phyloP scores from a whole-genome alignment of 2,329 filamentous ascomycete species.

The Drechslera avenae region DNA sequence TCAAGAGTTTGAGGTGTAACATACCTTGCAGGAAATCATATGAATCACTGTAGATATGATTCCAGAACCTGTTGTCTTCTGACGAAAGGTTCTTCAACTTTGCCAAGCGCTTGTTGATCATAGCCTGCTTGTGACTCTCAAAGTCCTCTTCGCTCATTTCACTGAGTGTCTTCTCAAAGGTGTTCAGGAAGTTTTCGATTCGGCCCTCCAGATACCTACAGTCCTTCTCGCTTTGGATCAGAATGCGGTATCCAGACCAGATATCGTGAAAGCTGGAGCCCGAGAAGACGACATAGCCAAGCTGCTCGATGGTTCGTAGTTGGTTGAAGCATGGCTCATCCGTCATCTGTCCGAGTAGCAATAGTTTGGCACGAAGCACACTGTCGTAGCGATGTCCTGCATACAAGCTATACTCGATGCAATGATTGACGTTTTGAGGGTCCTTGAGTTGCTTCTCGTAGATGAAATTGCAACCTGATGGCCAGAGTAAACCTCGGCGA shows the following conservation, averaged over 20 bases:
- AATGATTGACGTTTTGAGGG: conserved; percentile 75
- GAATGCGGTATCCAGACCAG: conserved; percentile 77
- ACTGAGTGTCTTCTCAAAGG: conserved; percentile 68
- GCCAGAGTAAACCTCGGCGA: conserved; percentile 75
- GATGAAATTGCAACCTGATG: conserved; percentile 79
- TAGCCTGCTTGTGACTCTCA: conserved; percentile 85
- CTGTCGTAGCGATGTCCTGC: conserved; percentile 62
- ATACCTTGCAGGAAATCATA: conserved; percentile 88
- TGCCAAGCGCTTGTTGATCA: conserved; percentile 85
- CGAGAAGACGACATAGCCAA: conserved; percentile 95
- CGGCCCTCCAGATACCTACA: conserved; percentile 83
- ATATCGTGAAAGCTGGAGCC: conserved; percentile 76
- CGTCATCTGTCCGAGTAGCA: conserved; percentile 86
- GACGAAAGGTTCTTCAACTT: conserved; percentile 90
- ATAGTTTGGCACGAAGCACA: conserved; percentile 72
- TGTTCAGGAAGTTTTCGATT: conserved; percentile 81
- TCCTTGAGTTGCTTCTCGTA: conserved; percentile 83
- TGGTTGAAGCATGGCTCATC: conserved; percentile 95
- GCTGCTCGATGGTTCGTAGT: conserved; percentile 92
- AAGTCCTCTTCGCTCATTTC: conserved; percentile 85
- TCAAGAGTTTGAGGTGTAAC: conserved; percentile 34
- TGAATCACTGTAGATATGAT: conserved; percentile 80
- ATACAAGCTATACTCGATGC: conserved; percentile 56
- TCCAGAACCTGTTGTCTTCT: conserved; percentile 83
- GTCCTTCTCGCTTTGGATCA: conserved; percentile 90